A percentile compares a stretch with the other conserved stretches of the same genome.
Conservation (phyloP, 1,284 basidiomycete species). For the Rhizoctonia solani region DNA sequence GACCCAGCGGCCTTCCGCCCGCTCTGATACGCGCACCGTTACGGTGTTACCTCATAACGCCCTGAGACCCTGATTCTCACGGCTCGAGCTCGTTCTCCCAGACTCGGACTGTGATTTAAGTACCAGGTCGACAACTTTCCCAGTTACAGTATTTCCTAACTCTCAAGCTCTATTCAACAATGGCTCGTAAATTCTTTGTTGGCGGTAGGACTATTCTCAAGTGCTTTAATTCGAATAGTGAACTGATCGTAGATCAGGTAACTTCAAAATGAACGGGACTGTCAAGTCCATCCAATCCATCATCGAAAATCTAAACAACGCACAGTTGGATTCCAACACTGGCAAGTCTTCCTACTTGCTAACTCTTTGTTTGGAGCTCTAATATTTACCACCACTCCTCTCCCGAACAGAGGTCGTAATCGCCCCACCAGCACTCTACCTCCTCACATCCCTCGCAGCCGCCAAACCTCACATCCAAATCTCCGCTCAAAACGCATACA, state of each 20-base stretch:
- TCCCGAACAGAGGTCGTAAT: constrained; percentile 79
- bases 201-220: constrained; percentile 54
- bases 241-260: constrained; percentile 50
- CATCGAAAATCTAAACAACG: constrained; percentile 71
- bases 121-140: too few species aligned
- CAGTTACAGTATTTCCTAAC: too few species aligned
- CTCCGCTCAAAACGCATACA: constrained; percentile 91
- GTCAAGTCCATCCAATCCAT: constrained; percentile 67
- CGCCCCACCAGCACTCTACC: constrained; percentile 87
- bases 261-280: constrained; percentile 94
- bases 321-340: constrained; percentile 70
- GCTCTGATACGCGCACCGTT: too few species aligned
- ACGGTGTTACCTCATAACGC: too few species aligned
- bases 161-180: constrained; percentile 43
- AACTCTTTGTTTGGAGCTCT: constrained; percentile 1
- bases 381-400: background rate
- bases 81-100: constrained; percentile 4
- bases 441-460: constrained; percentile 66
- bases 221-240: too few species aligned
- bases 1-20: too few species aligned
- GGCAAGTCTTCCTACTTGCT: constrained; percentile 58
- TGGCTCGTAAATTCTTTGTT: constrained; percentile 83
- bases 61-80: too few species aligned
- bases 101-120: background rate
- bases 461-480: constrained; percentile 63